Base-by-base conservation (phyloP, 192 early-diverging fungal species). In the Coemansia asiatica region DNA sequence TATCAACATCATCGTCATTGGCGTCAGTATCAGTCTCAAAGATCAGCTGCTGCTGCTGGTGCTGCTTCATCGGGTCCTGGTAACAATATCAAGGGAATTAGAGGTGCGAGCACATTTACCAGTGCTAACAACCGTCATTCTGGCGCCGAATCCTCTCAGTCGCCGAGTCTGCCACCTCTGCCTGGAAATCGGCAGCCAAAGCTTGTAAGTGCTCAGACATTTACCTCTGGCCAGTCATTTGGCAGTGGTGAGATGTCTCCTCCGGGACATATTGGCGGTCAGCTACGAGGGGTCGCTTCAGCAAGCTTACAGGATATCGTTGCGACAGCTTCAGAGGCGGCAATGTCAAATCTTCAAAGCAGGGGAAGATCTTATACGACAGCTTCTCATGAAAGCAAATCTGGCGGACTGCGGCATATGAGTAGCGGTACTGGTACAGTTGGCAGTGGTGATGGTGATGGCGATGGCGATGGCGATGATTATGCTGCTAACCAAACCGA, bases 231-330 rank as follows among this genome's bases (percentile, higher is more conserved):
- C 12, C 28, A 57, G 21, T 29, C 53, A 6, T 29, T 26, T 25
- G 54, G 36, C 35, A 27, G 22, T 21, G 40, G n/a, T 12, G 26
- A 50, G 22, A 26, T 47, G 12, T 44, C 47, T 15, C 23, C 53
- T 26, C 38, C 26, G 23, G 59, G 63, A 1, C 33, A 47, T 23
- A 3, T 56, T 29, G 56, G 68, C 1, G 46, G 53, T 16, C 46
- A 48, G 33, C 51, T 66, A 38, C 64, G 61, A 8, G 60, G 64
- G 13, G 25, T 62, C 31, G 73, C 69, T n/a, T 75, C 78, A 6
- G 23, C 35, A 28, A 27, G 56, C 25, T 16, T 59, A n/a, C 31
- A 67, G 61, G 13, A 65, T 71, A 40, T 64, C 51, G 18, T 10
- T 63, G 21, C 67, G 53, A 38, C 29, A 65, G 53, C 66, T 56